These are phyloP conservation scores for Oxyria digyna DNA, from an alignment of 148 eudicot species.

Conservation along the genomic window DNA sequence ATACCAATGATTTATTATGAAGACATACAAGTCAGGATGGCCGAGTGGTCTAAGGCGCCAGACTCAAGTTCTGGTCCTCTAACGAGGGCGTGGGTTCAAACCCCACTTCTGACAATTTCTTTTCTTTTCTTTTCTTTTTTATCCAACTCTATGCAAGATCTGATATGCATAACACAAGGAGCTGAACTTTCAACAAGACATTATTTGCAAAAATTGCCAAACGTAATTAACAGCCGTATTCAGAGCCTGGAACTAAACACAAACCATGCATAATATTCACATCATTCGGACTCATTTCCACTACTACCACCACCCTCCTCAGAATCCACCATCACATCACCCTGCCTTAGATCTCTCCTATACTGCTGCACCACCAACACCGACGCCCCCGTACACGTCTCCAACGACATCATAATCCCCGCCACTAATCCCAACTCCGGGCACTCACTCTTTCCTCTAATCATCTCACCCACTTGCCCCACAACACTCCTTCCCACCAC, in stretches of 20 bases:
- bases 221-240: neutral
- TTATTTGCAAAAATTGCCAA: neutral
- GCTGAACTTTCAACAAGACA: too few species aligned
- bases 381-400: conserved; percentile 39
- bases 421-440: conserved; percentile 64
- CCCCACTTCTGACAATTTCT: conserved; percentile 4
- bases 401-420: conserved; percentile 32
- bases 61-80: conserved; percentile 12
- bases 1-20: too few species aligned
- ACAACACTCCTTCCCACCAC: conserved; percentile 51
- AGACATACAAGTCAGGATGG: neutral
- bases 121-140: neutral
- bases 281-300: conserved; percentile 26
- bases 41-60: conserved; percentile 13
- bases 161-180: too few species aligned
- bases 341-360: conserved; percentile 14
- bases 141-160: neutral
- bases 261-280: neutral
- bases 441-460: conserved; percentile 20
- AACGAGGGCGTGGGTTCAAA: conserved; percentile 9
- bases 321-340: conserved; percentile 7
- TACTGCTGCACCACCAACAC: conserved; percentile 64
- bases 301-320: conserved; percentile 20
- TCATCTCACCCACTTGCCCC: neutral
- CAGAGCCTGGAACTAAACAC: neutral